These are phyloP conservation scores for Microcyclospora pomicola DNA, from an alignment of 2,329 filamentous ascomycete species.

Conservation along the genomic window DNA sequence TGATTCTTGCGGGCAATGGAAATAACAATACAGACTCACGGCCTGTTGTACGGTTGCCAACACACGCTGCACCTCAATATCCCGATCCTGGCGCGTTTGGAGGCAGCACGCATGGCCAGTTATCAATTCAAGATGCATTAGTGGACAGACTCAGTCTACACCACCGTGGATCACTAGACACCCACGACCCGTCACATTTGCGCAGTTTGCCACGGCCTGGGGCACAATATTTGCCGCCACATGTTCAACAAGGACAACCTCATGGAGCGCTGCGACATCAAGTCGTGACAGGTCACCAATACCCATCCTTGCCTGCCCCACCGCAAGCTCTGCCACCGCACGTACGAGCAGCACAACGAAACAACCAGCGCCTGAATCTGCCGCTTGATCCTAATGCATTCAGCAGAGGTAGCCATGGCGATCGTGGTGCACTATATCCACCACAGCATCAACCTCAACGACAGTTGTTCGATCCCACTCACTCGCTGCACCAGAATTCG, in stretches of 20 bases:
- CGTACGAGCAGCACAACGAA: too few species aligned
- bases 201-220: too few species aligned
- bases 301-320: constrained; percentile 3
- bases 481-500: constrained; percentile 6
- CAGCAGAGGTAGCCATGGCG: constrained; percentile 12
- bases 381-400: constrained; percentile 20
- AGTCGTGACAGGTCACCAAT: constrained; percentile 5
- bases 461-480: constrained; percentile 14
- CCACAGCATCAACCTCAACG: constrained; percentile 8
- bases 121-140: too few species aligned
- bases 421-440: constrained; percentile 5
- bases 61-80: background rate
- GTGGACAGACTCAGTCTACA: too few species aligned
- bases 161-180: too few species aligned
- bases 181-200: too few species aligned
- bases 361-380: too few species aligned
- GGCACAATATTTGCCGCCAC: too few species aligned
- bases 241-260: too few species aligned
- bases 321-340: constrained; percentile 3
- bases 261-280: constrained; percentile 4
- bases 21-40: background rate
- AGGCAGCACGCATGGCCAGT: too few species aligned
- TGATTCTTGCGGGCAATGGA: constrained; percentile 42
- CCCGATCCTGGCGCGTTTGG: too few species aligned
- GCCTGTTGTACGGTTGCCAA: constrained; percentile 5